Conservation (phyloP, 2,329 filamentous ascomycete genomes). For the Aspergillus sp. region DNA sequence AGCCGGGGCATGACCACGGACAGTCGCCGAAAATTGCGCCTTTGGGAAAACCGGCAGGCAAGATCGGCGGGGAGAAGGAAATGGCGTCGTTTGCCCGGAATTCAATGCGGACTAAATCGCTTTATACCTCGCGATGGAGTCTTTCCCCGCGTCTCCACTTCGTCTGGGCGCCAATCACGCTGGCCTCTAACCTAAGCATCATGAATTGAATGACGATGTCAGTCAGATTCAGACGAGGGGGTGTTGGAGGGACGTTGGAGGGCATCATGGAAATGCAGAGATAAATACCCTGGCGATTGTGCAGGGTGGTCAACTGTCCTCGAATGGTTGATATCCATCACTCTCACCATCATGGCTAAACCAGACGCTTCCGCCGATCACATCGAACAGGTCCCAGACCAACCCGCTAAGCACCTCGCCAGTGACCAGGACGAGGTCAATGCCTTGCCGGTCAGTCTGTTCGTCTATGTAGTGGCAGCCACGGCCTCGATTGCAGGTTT, state of each 20-base stretch:
- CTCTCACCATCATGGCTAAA: background rate
- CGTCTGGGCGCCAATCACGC: background rate
- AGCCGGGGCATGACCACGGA: background rate
- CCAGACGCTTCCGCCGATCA: background rate
- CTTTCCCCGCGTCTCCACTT: background rate
- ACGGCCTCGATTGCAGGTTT: slow-evolving; percentile 35
- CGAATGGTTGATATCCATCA: background rate
- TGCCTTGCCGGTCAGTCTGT: slow-evolving; percentile 37
- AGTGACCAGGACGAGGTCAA: slow-evolving; percentile 25
- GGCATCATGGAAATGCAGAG: background rate
- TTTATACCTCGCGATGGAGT: background rate
- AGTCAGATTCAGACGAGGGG: background rate
- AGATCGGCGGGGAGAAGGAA: background rate
- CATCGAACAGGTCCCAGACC: background rate
- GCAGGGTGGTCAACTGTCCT: background rate
- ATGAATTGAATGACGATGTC: background rate
- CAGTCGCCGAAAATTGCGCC: background rate
- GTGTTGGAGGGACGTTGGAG: too few species aligned
- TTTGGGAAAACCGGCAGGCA: background rate
- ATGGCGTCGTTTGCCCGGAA: background rate
- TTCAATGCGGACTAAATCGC: too few species aligned
- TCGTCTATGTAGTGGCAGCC: slow-evolving; percentile 39
- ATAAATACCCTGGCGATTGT: background rate
- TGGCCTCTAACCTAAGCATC: background rate
- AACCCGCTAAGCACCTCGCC: background rate